phyloP scores from a whole-genome alignment of 2,329 filamentous ascomycete species.

The Didymella arachidicola region DNA sequence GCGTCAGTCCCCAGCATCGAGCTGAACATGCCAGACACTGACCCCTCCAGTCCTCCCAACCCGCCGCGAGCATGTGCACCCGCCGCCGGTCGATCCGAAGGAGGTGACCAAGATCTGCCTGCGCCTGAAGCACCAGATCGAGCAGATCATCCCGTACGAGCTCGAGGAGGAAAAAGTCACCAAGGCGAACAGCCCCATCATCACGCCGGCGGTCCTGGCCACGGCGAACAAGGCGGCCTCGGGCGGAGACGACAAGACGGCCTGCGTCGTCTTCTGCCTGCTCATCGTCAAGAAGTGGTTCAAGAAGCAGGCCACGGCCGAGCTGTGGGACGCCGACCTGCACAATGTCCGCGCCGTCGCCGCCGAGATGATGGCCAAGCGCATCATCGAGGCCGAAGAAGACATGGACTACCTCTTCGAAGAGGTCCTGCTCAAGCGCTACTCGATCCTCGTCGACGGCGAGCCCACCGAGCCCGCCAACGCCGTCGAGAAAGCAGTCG shows the following conservation, averaged over 20 bases:
- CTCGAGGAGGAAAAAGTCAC: conserved; percentile 79
- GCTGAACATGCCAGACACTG: not conserved
- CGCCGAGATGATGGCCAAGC: conserved; percentile 91
- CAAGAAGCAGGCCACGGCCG: conserved; percentile 75
- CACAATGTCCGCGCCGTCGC: conserved; percentile 80
- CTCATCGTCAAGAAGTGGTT: conserved; percentile 81
- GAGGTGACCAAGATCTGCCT: conserved; percentile 91
- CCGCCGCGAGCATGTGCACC: conserved; percentile 65
- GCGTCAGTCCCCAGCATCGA: conserved; percentile 36
- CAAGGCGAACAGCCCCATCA: conserved; percentile 81
- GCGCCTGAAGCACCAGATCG: conserved; percentile 87
- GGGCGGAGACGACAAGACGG: conserved; percentile 74
- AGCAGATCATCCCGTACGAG: conserved; percentile 89
- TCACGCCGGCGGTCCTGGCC: conserved; percentile 79
- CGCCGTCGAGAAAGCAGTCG: conserved; percentile 91
- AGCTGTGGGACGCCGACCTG: conserved; percentile 92
- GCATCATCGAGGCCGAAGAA: conserved; percentile 85
- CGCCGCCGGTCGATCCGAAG: conserved; percentile 74
- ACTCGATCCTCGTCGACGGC: conserved; percentile 78
- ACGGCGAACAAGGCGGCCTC: conserved; percentile 75
- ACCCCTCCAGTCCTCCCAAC: conserved; percentile 68
- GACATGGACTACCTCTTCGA: conserved; percentile 80
- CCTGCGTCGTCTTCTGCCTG: conserved; percentile 85
- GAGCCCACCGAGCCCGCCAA: conserved; percentile 79
- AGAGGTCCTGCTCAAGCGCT: conserved; percentile 83